A percentile compares a stretch with the other conserved stretches of the same genome.
Evolutionary conservation across 2,329 filamentous ascomycete genomes (phyloP).

Genomic region (Pyrenophora seminiperda): DNA sequence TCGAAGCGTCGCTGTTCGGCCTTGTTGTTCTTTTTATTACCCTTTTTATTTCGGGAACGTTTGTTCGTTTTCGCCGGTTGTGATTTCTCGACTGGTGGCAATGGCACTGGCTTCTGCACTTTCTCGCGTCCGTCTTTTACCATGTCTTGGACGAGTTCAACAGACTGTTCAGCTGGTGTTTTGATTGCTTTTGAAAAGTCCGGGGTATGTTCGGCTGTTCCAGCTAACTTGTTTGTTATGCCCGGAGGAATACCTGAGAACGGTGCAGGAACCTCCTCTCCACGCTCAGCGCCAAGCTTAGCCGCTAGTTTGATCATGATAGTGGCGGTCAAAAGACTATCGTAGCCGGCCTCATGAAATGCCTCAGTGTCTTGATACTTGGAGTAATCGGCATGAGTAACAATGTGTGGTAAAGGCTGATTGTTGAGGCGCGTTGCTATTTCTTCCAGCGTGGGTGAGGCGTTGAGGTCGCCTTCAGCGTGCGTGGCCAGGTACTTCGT

Average conservation of each 20-base stretch:
- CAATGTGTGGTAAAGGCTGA: constrained; percentile 52
- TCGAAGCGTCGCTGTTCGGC: constrained; percentile 22
- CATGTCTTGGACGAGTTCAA: constrained; percentile 17
- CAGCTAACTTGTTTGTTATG: constrained; percentile 1
- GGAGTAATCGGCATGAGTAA: constrained; percentile 35
- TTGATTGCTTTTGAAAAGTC: background rate
- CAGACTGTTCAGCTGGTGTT: background rate
- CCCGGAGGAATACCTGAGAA: background rate
- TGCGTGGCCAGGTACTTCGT: constrained; percentile 68
- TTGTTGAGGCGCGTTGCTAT: constrained; percentile 52
- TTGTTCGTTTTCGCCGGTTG: constrained; percentile 9
- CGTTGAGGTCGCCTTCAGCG: constrained; percentile 59
- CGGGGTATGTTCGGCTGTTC: too few relatives aligned
- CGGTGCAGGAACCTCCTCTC: constrained; percentile 2
- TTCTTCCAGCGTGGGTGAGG: constrained; percentile 55
- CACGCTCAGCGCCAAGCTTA: constrained; percentile 52
- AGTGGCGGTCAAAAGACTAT: constrained; percentile 65
- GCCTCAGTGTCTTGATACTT: constrained; percentile 51
- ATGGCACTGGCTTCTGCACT: constrained; percentile 15
- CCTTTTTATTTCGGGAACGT: constrained; percentile 22
- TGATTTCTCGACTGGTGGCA: constrained; percentile 19
- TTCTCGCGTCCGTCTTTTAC: constrained; percentile 27
- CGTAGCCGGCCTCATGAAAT: constrained; percentile 67
- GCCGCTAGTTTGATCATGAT: constrained; percentile 62
- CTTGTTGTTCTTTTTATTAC: constrained; percentile 5